Percentiles rank a stretch among this genome's conserved stretches.
phyloP scores from a whole-genome alignment of 2,329 filamentous ascomycete genomes.

The Clathrospora elynae region DNA sequence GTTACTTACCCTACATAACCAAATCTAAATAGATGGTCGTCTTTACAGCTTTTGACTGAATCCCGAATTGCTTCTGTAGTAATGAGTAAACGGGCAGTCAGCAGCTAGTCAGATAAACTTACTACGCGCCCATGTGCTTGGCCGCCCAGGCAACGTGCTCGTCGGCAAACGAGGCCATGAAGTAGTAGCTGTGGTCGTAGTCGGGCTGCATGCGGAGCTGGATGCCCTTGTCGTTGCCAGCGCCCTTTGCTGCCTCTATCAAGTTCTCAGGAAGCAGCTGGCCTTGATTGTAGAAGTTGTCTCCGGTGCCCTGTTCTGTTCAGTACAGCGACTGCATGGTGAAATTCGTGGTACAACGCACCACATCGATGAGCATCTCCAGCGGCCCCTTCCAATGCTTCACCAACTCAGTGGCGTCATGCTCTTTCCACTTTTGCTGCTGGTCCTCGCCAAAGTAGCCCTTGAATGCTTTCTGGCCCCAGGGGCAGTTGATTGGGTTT shows the following conservation, averaged over 20 bases:
- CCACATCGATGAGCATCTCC: conserved; percentile 85
- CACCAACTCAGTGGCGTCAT: conserved; percentile 91
- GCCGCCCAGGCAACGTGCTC: conserved; percentile 93
- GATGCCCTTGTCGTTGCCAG: conserved; percentile 71
- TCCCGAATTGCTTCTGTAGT: conserved; percentile 41
- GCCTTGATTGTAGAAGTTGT: conserved; percentile 94
- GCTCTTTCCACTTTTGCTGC: conserved; percentile 77
- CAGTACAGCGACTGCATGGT: neutral
- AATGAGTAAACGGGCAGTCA: conserved; percentile 28
- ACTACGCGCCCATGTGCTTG: conserved; percentile 73
- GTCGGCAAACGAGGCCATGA: conserved; percentile 86
- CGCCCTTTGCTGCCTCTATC: conserved; percentile 74
- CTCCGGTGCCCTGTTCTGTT: conserved; percentile 72
- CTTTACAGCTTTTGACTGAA: conserved; percentile 35
- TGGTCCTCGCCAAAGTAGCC: conserved; percentile 84
- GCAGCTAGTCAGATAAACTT: conserved; percentile 27
- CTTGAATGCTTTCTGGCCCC: conserved; percentile 93
- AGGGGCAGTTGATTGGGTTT: conserved; percentile 84
- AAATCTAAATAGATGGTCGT: too few relatives aligned
- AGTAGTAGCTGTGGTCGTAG: conserved; percentile 98
- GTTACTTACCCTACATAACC: too few relatives aligned
- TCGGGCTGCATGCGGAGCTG: conserved; percentile 83
- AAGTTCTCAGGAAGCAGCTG: conserved; percentile 96
- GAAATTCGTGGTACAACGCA: conserved; percentile 54
- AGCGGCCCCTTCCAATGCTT: conserved; percentile 74